Evolutionary conservation across 169 alveolate species (phyloP), one percentile per base, ranked within the genome.

Genomic region (Plasmodium cynomolgi): DNA sequence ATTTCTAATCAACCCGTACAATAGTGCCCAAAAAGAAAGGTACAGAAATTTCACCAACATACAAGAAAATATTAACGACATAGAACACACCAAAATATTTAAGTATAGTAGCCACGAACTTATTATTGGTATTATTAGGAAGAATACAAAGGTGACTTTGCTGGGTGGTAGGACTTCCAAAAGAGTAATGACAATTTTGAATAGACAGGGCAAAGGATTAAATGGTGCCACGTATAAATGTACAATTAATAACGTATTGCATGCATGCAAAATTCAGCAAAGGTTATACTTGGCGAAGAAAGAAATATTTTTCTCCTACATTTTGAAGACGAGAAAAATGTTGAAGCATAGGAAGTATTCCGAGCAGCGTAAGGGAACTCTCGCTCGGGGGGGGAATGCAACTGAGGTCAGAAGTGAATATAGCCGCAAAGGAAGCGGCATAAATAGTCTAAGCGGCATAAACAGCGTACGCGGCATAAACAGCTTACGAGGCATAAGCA

Each of bases 241-340:
- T 68, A 71, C 29, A 15, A 68, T 90, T 41, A 39, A 90, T 68
- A 74, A 29, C 7, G 37, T 72, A 47, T 90, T 90, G 83, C 23
- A 80, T 31, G 94, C 91, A 37, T 90, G 94, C 39, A 90, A 90
- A 80, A 33, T 90, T 29, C 94, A 90, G 34, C 73, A 79, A n/a
- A 90, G 72, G 83, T 44, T 90, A 31, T 54, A 68, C 54, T 26
- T 90, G 26, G 86, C 94, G 15, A 90, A 90, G 83, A 90, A 90
- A 68, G 94, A 90, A 90, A 90, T 90, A 90, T 90, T 80, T 37
- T 90, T 90, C 83, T 90, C 94, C 13, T 81, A 90, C 54, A 31
- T 90, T 80, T 31, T 90, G 44, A 90, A 90, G 34, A 23, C 75
- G 50, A 81, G 94, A 29, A 80, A 54, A 56, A 15, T 34, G 47